Percentiles rank a stretch among this genome's conserved stretches.
Conservation (phyloP, 768 basidiomycete species). For the Megacollybia marginata region DNA sequence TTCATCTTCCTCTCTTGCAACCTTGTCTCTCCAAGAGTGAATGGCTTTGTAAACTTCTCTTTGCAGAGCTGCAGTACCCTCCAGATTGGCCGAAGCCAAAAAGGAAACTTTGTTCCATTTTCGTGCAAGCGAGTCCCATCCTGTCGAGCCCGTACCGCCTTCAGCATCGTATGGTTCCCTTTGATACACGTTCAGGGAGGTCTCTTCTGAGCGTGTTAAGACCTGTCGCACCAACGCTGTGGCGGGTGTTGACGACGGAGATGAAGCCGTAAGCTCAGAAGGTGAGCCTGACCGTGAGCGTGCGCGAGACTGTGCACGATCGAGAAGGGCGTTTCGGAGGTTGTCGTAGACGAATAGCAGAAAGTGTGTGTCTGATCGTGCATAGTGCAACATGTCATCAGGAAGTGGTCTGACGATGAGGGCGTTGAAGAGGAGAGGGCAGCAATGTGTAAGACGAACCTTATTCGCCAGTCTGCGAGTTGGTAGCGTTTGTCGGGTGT, state of each 20-base stretch:
- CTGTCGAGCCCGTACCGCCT: slow-evolving; percentile 56
- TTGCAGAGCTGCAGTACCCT: slow-evolving; percentile 33
- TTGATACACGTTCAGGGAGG: slow-evolving; percentile 64
- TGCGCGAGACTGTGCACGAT: slow-evolving; percentile 41
- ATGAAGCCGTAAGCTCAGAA: slow-evolving; percentile 12
- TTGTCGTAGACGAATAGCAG: slow-evolving; percentile 89
- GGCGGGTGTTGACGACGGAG: slow-evolving; percentile 6
- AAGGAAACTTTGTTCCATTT: slow-evolving; percentile 76
- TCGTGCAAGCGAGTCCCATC: slow-evolving; percentile 71
- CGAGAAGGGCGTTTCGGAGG: slow-evolving; percentile 81
- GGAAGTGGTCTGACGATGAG: slow-evolving; percentile 56
- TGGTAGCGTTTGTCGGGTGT: slow-evolving; percentile 93
- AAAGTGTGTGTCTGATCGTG: slow-evolving; percentile 95
- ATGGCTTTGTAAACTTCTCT: slow-evolving; percentile 62
- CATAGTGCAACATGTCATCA: slow-evolving; percentile 84
- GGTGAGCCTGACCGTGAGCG: slow-evolving; percentile 25
- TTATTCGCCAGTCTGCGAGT: slow-evolving; percentile 94
- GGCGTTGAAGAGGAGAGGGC: background rate
- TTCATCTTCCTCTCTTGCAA: slow-evolving; percentile 82
- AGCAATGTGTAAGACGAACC: slow-evolving; percentile 31
- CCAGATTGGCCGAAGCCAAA: slow-evolving; percentile 23
- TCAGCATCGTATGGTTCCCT: slow-evolving; percentile 64
- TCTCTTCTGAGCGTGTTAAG: slow-evolving; percentile 67
- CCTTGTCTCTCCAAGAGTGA: slow-evolving; percentile 77
- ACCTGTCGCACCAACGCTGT: slow-evolving; percentile 52